Percentiles rank a stretch among this genome's conserved stretches.
Evolutionary conservation across 1,284 basidiomycete species (phyloP).

Genomic region (Fomitopsis betulina): DNA sequence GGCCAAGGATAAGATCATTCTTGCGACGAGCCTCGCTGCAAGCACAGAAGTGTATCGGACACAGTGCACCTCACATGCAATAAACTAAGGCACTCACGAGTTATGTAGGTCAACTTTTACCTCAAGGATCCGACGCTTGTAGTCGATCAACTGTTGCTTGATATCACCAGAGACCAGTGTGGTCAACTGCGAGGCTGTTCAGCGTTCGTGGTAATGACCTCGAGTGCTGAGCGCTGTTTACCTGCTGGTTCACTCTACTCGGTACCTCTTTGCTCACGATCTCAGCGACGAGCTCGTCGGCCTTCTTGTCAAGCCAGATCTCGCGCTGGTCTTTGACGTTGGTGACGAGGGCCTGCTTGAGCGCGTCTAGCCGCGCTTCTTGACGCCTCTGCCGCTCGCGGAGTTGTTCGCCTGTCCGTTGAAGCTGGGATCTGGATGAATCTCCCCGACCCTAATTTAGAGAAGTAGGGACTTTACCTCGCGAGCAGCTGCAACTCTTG

Average conservation of each 20-base stretch:
- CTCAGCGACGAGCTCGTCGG: slow-evolving; percentile 21
- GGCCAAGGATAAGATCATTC: slow-evolving; percentile 34
- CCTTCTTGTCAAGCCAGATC: slow-evolving; percentile 28
- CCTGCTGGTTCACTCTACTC: slow-evolving; percentile 28
- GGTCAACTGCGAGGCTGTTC: slow-evolving; percentile 31
- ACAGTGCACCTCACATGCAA: background rate
- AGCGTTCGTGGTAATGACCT: background rate
- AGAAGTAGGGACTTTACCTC: slow-evolving; percentile 29
- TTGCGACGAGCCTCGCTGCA: slow-evolving; percentile 45
- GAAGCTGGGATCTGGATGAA: slow-evolving; percentile 27
- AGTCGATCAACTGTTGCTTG: slow-evolving; percentile 35
- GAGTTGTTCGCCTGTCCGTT: slow-evolving; percentile 32
- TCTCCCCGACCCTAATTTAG: background rate
- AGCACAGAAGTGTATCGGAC: background rate
- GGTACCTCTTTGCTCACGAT: slow-evolving; percentile 34
- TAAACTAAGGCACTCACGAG: slow-evolving; percentile 32
- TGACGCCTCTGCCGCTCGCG: slow-evolving; percentile 35
- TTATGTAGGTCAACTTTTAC: slow-evolving; percentile 43
- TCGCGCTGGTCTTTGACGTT: slow-evolving; percentile 36
- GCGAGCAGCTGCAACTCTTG: slow-evolving; percentile 38
- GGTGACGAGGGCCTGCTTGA: slow-evolving; percentile 24
- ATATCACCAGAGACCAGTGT: slow-evolving; percentile 40
- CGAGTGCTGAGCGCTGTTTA: too few relatives aligned
- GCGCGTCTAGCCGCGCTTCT: slow-evolving; percentile 31
- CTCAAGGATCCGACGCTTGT: slow-evolving; percentile 24